These are phyloP conservation scores for Auriculariales sp. DNA, from an alignment of 768 basidiomycete species.

Conservation along the genomic window DNA sequence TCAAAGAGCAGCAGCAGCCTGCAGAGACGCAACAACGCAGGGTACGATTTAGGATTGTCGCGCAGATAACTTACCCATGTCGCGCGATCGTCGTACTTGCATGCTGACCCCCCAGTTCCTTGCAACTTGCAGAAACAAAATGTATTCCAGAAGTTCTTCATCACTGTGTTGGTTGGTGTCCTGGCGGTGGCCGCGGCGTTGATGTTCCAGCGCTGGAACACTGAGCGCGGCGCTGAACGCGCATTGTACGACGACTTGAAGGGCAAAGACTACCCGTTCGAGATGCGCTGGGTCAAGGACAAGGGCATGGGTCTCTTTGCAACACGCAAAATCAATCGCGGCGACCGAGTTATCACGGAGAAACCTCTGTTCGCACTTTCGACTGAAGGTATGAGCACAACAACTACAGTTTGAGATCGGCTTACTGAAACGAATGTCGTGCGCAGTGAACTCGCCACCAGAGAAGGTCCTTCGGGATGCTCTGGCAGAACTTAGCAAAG, in stretches of 20 bases:
- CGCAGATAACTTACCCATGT: too few species aligned
- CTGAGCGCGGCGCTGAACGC: not conserved
- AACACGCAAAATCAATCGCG: slow-evolving; percentile 25
- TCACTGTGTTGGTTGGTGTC: not conserved
- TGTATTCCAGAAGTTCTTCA: not conserved
- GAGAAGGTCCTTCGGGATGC: not conserved
- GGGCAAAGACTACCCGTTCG: not conserved
- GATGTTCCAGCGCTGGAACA: not conserved
- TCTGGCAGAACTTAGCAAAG: not conserved
- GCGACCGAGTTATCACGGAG: not conserved
- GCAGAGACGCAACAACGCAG: too few species aligned
- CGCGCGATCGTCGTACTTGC: too few species aligned
- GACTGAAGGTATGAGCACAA: not conserved
- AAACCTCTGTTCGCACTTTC: not conserved
- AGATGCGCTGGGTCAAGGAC: slow-evolving; percentile 34
- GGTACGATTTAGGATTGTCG: too few species aligned
- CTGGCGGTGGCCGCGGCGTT: not conserved
- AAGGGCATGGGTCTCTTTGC: slow-evolving; percentile 44
- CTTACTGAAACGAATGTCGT: not conserved
- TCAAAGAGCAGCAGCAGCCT: too few species aligned
- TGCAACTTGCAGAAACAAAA: not conserved
- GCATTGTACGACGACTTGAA: not conserved
- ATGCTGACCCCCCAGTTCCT: too few species aligned
- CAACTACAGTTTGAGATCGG: too few species aligned
- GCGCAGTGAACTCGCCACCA: not conserved